Percentiles rank a stretch among this genome's conserved stretches.
phyloP scores from a whole-genome alignment of 208 protist genomes.

The Trypanosoma brucei region DNA sequence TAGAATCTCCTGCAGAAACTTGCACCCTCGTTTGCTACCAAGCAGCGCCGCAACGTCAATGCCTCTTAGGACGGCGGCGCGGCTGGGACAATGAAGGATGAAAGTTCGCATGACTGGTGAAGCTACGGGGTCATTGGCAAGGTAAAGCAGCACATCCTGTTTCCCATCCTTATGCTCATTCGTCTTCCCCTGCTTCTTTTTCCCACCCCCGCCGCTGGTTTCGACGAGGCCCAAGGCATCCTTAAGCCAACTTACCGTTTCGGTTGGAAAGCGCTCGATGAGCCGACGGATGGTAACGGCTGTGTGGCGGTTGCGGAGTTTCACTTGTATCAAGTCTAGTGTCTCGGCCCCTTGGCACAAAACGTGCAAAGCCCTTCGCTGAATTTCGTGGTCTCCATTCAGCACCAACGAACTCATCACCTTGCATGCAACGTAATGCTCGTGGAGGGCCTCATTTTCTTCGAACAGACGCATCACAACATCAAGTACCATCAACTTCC shows the following conservation, averaged over 20 bases:
- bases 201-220: slow-evolving; percentile 8
- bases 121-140: slow-evolving; percentile 69
- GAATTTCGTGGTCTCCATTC: slow-evolving; percentile 39
- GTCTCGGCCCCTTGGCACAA: slow-evolving; percentile 57
- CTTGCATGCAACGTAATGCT: slow-evolving; percentile 80
- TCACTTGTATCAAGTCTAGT: slow-evolving; percentile 32
- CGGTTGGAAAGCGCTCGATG: slow-evolving; percentile 41
- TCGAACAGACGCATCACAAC: slow-evolving; percentile 71
- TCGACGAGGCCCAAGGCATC: slow-evolving; percentile 33
- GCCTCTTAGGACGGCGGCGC: slow-evolving; percentile 35
- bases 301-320: slow-evolving; percentile 76
- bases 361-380: slow-evolving; percentile 53
- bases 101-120: slow-evolving; percentile 65
- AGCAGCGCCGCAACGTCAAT: slow-evolving; percentile 44
- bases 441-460: slow-evolving; percentile 66
- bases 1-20: slow-evolving; percentile 61
- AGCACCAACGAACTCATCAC: slow-evolving; percentile 76
- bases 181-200: slow-evolving; percentile 25
- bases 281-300: slow-evolving; percentile 69
- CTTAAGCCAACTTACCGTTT: slow-evolving; percentile 54
- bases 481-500: slow-evolving; percentile 35
- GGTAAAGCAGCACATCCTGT: slow-evolving; percentile 40
- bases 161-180: slow-evolving; percentile 7
- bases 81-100: slow-evolving; percentile 24
- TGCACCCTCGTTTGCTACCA: slow-evolving; percentile 61